Conservation (phyloP, 805 yeast genomes). For the Martiniozyma abietophila region DNA sequence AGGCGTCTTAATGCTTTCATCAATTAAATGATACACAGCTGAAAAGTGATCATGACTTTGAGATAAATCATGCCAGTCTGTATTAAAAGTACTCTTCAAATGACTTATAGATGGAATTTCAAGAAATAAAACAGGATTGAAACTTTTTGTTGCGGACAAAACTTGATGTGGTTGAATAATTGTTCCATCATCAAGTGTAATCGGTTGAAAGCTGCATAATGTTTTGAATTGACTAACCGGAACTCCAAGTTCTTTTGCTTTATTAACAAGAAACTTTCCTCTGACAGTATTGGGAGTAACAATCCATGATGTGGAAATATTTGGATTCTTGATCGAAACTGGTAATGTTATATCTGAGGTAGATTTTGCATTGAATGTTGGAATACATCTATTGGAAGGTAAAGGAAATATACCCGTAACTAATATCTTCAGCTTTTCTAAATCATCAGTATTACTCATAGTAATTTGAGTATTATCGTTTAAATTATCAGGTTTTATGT, state of each 20-base stretch:
- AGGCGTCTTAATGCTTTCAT: slow-evolving; percentile 38
- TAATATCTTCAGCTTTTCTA: slow-evolving; percentile 6
- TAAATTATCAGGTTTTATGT: slow-evolving; percentile 9
- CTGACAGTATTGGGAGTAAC: slow-evolving; percentile 56
- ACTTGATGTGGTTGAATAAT: slow-evolving; percentile 62
- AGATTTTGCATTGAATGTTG: slow-evolving; percentile 10
- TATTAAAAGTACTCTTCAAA: slow-evolving; percentile 23
- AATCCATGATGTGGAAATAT: slow-evolving; percentile 54
- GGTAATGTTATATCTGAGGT: slow-evolving; percentile 21
- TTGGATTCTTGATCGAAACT: slow-evolving; percentile 17
- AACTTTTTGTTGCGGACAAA: slow-evolving; percentile 47
- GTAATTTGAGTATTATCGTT: too few species aligned
- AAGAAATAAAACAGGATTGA: slow-evolving; percentile 53
- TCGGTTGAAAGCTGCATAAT: slow-evolving; percentile 50
- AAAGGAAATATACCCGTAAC: slow-evolving; percentile 20
- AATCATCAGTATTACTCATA: slow-evolving; percentile 3
- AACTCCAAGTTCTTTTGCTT: slow-evolving; percentile 62
- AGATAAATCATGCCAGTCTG: slow-evolving; percentile 17
- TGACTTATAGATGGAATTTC: slow-evolving; percentile 60
- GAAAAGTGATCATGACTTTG: slow-evolving; percentile 21
- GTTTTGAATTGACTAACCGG: slow-evolving; percentile 50
- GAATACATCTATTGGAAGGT: slow-evolving; percentile 7
- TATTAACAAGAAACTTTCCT: slow-evolving; percentile 64
- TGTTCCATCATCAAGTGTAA: slow-evolving; percentile 51
- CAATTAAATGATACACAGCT: slow-evolving; percentile 68